These are phyloP conservation scores for Beauveria asiatica DNA, from an alignment of 2,329 filamentous ascomycete genomes.

Conservation along the genomic window DNA sequence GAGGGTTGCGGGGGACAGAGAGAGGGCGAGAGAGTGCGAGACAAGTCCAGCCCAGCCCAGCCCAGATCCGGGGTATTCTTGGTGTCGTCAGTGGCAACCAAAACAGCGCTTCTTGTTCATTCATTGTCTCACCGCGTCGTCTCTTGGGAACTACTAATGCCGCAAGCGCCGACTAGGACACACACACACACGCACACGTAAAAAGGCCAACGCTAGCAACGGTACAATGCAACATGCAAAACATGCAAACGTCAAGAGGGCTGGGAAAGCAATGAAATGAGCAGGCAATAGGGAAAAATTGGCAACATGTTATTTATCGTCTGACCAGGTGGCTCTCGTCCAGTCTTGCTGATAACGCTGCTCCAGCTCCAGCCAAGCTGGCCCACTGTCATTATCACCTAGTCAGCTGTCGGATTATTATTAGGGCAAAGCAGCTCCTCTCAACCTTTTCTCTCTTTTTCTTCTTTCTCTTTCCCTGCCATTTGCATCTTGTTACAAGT, in stretches of 20 bases:
- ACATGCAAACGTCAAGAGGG: background rate
- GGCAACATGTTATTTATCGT: background rate
- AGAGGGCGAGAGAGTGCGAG: background rate
- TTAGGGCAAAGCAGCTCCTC: background rate
- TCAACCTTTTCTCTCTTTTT: background rate
- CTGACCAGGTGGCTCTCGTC: background rate
- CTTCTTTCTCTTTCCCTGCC: background rate
- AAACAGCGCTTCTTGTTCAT: too few relatives aligned
- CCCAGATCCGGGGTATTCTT: conserved; percentile 3
- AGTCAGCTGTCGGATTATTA: background rate
- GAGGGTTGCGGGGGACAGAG: background rate
- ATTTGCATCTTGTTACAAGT: background rate
- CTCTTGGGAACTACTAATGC: background rate
- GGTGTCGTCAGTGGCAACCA: conserved; percentile 3
- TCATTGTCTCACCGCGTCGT: background rate
- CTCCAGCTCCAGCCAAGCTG: background rate
- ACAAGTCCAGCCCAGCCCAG: background rate
- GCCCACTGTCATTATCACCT: conserved; percentile 3
- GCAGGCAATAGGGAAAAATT: background rate
- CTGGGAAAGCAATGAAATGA: background rate
- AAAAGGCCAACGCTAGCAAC: background rate
- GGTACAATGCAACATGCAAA: background rate
- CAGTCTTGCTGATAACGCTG: conserved; percentile 6
- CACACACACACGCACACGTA: too few relatives aligned
- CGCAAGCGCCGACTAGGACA: background rate